Conservation (phyloP, 768 basidiomycete genomes). For the Leccinum incarnatum region DNA sequence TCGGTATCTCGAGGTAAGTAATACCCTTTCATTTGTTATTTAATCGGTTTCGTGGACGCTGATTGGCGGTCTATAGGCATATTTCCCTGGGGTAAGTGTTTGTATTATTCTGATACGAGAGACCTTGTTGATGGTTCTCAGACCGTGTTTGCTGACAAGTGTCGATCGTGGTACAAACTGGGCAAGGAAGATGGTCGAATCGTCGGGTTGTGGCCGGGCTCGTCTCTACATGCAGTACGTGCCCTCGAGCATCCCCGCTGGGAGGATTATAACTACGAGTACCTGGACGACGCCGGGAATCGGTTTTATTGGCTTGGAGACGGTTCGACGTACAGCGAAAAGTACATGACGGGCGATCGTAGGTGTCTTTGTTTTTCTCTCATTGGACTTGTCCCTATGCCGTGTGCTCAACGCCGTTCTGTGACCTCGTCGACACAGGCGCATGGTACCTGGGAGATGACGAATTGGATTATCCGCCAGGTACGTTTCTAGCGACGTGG, state of each 20-base stretch:
- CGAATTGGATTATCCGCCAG: slow-evolving; percentile 16
- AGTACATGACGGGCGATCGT: slow-evolving; percentile 37
- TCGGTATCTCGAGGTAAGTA: slow-evolving; percentile 49
- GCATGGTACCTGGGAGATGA: slow-evolving; percentile 17
- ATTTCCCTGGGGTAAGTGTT: slow-evolving; percentile 14
- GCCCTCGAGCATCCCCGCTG: slow-evolving; percentile 55
- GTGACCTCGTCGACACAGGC: background rate
- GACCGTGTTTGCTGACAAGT: slow-evolving; percentile 59
- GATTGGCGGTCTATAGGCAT: slow-evolving; percentile 6
- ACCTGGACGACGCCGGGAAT: slow-evolving; percentile 41
- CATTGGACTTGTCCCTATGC: slow-evolving; percentile 34
- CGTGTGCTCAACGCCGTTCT: slow-evolving; percentile 21
- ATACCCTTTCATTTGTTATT: background rate
- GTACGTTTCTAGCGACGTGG: background rate
- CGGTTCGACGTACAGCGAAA: slow-evolving; percentile 54
- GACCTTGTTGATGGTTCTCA: slow-evolving; percentile 20
- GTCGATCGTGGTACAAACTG: slow-evolving; percentile 63
- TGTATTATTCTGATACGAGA: background rate
- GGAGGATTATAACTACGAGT: slow-evolving; percentile 62
- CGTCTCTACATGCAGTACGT: slow-evolving; percentile 48
- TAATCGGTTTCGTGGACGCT: background rate
- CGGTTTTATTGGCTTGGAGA: slow-evolving; percentile 60
- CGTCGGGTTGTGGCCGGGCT: slow-evolving; percentile 60
- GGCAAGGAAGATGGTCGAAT: slow-evolving; percentile 56
- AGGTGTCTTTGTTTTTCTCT: slow-evolving; percentile 32